phyloP scores from a whole-genome alignment of 441 rosid species.

The Erysimum pusillum region DNA sequence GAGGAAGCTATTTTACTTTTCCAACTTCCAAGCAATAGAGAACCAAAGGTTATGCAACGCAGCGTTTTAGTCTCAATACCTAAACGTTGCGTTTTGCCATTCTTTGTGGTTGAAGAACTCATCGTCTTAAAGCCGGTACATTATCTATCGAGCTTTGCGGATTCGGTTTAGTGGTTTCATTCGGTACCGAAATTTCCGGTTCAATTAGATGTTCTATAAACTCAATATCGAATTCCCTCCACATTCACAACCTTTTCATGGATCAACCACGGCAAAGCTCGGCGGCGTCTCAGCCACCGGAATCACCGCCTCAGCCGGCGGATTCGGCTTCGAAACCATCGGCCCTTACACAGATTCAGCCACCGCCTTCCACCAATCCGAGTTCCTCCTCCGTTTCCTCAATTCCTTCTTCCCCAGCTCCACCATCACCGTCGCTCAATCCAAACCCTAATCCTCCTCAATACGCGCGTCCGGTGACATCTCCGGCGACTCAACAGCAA shows the following conservation, averaged over 20 bases:
- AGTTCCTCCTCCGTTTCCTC: constrained; percentile 35
- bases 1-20: background rate
- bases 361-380: constrained; percentile 38
- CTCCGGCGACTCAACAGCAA: constrained; percentile 48
- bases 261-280: constrained; percentile 48
- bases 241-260: constrained; percentile 33
- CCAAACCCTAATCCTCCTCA: constrained; percentile 51
- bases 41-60: background rate
- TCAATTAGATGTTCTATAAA: constrained; percentile 27
- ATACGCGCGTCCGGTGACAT: constrained; percentile 40
- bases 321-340: constrained; percentile 44
- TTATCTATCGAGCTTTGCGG: background rate
- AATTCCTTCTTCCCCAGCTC: constrained; percentile 29
- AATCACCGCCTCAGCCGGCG: constrained; percentile 24
- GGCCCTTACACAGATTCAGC: constrained; percentile 45
- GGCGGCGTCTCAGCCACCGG: constrained; percentile 49
- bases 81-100: background rate
- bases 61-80: background rate
- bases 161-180: constrained; percentile 19
- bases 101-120: background rate
- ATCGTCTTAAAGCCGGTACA: background rate
- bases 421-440: constrained; percentile 44
- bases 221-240: constrained; percentile 43
- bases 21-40: background rate
- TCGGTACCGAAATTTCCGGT: constrained; percentile 23